These are phyloP conservation scores for Solanum appendiculatum DNA, from an alignment of 257 asterid species.

Conservation along the genomic window DNA sequence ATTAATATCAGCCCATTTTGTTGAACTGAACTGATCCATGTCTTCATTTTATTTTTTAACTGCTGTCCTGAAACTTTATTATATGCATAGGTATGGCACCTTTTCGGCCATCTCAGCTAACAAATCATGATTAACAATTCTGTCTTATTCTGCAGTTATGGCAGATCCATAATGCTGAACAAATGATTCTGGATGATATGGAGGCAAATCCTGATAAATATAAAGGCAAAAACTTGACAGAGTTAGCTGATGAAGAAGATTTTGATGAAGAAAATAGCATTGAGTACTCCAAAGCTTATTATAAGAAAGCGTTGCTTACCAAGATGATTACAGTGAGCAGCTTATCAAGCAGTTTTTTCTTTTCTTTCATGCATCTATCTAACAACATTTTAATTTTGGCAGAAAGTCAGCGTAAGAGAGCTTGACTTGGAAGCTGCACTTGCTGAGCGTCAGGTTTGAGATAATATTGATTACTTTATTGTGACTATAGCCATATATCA, in stretches of 20 bases:
- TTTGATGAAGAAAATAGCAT: slow-evolving; percentile 56
- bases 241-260: slow-evolving; percentile 71
- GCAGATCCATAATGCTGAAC: slow-evolving; percentile 94
- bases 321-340: slow-evolving; percentile 52
- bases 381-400: slow-evolving; percentile 18
- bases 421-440: slow-evolving; percentile 86
- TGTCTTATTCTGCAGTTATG: slow-evolving; percentile 50
- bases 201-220: slow-evolving; percentile 71
- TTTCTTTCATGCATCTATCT: slow-evolving; percentile 9
- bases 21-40: background rate
- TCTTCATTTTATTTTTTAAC: background rate
- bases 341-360: background rate
- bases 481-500: background rate
- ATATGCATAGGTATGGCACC: background rate
- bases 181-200: slow-evolving; percentile 88
- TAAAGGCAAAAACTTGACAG: slow-evolving; percentile 45
- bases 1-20: background rate
- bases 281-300: slow-evolving; percentile 57
- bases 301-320: slow-evolving; percentile 54
- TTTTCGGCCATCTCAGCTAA: background rate
- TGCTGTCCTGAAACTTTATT: background rate
- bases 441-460: slow-evolving; percentile 91
- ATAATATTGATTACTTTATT: background rate
- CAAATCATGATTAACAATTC: background rate
- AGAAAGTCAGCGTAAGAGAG: slow-evolving; percentile 78